These are phyloP conservation scores for Russula vinacea DNA, from an alignment of 768 basidiomycete species.

Conservation along the genomic window DNA sequence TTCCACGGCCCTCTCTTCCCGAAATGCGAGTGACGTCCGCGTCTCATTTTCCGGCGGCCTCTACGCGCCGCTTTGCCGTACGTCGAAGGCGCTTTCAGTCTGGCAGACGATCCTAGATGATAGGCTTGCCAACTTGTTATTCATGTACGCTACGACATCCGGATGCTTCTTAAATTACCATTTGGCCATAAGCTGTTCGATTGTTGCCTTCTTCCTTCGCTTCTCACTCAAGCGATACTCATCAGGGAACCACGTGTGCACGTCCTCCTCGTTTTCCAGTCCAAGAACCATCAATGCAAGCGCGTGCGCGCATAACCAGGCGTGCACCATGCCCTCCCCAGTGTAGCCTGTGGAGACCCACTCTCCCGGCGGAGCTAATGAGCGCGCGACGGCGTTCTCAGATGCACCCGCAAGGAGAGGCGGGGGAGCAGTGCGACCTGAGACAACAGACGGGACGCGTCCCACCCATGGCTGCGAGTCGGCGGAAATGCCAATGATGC, in stretches of 20 bases:
- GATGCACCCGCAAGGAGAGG: constrained; percentile 7
- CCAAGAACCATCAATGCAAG: constrained; percentile 59
- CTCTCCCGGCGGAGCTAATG: constrained; percentile 49
- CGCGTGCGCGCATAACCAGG: constrained; percentile 60
- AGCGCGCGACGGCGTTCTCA: constrained; percentile 1
- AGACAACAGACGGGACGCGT: constrained; percentile 49
- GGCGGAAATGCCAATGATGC: constrained; percentile 58
- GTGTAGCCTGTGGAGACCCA: constrained; percentile 71
- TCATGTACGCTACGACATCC: neutral
- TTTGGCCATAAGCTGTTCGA: constrained; percentile 38
- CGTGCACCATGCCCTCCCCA: constrained; percentile 73
- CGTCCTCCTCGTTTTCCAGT: constrained; percentile 36
- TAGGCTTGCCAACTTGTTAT: neutral
- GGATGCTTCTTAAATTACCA: constrained; percentile 19
- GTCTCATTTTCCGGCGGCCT: neutral
- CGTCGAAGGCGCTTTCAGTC: neutral
- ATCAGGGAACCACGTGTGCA: constrained; percentile 49
- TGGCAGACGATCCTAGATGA: neutral
- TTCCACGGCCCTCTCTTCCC: neutral
- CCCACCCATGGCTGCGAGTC: constrained; percentile 72
- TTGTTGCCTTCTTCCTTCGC: constrained; percentile 46
- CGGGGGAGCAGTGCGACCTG: constrained; percentile 36
- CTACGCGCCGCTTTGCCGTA: neutral
- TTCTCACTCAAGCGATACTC: constrained; percentile 47
- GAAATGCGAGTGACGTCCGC: neutral